Evolutionary conservation across 148 eudicot genomes (phyloP), one percentile per base, ranked within the genome.

Genomic region (Oxyria digyna): DNA sequence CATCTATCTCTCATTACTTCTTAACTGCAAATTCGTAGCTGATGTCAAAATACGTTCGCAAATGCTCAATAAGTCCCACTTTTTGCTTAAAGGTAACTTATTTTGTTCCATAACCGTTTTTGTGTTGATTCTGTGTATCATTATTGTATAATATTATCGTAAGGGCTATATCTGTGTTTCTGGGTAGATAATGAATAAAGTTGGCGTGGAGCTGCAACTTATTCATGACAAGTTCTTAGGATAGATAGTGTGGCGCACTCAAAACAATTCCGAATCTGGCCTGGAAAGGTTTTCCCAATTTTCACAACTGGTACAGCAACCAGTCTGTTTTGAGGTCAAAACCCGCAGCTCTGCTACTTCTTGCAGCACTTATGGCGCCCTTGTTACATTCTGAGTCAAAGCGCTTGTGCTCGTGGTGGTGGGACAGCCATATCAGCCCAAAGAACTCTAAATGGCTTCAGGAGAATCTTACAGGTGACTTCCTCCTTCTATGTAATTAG

Each of bases 381-480:
- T 42, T 85, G 71, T 68, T 75, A 40, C 75, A 83, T 48, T 85
- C 89, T 0, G 89, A 85, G 15, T 83, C 89, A 1, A 81, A 82
- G 66, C 86, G 87, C 50, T 64, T 80, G 74, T 87, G 78, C 70
- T 87, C 89, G 1, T 87, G 89, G 93, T 87, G 93, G 89, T 85
- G 89, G 89, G 93, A 87, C 67, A 85, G 89, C 79, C 89, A 87
- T 74, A 80, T 78, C 66, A 84, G 84, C 71, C 89, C 89, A 21
- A 85, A 81, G 80, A 85, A 83, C 69, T 87, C 89, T 49, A 85
- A 85, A 78, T 85, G 89, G 89, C 89, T 87, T 67, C 86, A 83
- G 77, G 85, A 87, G 3, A 87, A 85, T 81, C 87, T 87, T 54
- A 85, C 82, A 72, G 89, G 89, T 87, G 62, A 23, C 21, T 68